Evolutionary conservation across 1,139 yeast genomes (phyloP), one percentile per base, ranked within the genome.

Genomic region (Geotrichum bryndzae): DNA sequence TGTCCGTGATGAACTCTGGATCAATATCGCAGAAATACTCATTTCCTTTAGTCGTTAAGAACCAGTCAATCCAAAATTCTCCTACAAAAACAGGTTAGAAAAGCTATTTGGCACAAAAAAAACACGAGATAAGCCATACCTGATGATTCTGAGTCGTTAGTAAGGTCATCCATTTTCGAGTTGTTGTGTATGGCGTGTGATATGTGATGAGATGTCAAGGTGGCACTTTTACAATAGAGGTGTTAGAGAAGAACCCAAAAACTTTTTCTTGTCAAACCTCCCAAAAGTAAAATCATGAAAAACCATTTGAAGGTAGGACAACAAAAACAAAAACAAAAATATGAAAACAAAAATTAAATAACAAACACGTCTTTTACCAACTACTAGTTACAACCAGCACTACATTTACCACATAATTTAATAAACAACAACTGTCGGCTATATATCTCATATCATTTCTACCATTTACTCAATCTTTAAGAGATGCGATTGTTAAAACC

Each of bases 1-100:
- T 79, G 75, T 94, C 99, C 23, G 91, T 82, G 65, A 95, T 90
- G 73, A 91, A 94, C 67, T 94, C 99, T 58, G 86, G 87, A 72
- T 94, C 99, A 53, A 94, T 84, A 71, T 94, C 98, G 74, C 98
- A 92, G 72, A 94, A 94, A 76, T 90, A 91, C 72, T 94, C 99
- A 71, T 94, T 90, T 0, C 99, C 99, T 71, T 91, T 90, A 62
- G 86, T 84, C 1, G 96, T 96, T 61, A 94, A 79, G 70, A 94
- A 94, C 79, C 94, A 82, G 74, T 92, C 97, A 61, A 94, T 86
- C 98, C 99, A 94, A 77, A 88, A 87, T 71, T 90, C 97, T 33
- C 88, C 76, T 58, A 27, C 27, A 22, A 15, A 5, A 22, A 4
- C 10, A 51, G 7, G 3, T 38, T 23, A 31, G 46, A 23, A 41